Conservation (phyloP, 148 eudicot species). For the Selenicereus undatus region DNA sequence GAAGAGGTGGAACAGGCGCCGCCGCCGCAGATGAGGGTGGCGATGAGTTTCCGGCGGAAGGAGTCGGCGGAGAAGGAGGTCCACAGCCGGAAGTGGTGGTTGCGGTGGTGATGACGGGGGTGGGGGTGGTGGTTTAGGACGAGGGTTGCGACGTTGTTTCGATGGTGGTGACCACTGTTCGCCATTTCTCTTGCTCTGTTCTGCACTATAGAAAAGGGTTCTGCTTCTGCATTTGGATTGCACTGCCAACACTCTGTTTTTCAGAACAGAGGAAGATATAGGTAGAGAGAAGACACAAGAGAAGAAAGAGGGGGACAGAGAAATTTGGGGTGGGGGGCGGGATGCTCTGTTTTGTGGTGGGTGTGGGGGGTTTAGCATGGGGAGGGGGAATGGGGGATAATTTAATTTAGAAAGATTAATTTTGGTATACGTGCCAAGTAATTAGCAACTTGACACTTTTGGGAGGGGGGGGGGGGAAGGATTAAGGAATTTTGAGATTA, state of each 20-base stretch:
- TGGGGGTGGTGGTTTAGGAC: constrained; percentile 17
- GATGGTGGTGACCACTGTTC: neutral
- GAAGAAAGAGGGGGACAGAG: constrained; percentile 4
- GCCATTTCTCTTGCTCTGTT: constrained; percentile 13
- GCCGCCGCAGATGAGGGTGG: constrained; percentile 57
- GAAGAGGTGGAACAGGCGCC: constrained; percentile 20
- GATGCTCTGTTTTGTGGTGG: constrained; percentile 1
- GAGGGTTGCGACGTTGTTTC: constrained; percentile 2
- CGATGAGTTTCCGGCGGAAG: constrained; percentile 47
- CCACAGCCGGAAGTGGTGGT: constrained; percentile 33
- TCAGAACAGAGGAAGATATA: neutral
- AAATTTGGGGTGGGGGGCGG: neutral
- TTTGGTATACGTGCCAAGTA: neutral
- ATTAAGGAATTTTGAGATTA: neutral
- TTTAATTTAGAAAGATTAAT: neutral
- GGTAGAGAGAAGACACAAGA: neutral
- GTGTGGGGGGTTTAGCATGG: neutral
- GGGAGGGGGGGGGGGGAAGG: too few relatives aligned
- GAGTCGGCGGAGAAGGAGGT: constrained; percentile 33
- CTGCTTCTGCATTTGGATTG: constrained; percentile 13
- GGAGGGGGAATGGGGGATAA: neutral
- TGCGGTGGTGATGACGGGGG: constrained; percentile 10
- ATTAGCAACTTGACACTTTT: neutral
- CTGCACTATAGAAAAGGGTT: too few relatives aligned
- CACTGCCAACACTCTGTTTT: neutral